A percentile compares a stretch with the other conserved stretches of the same genome.
phyloP scores from a whole-genome alignment of 805 yeast species.

The Maudiozyma saulgeensis region DNA sequence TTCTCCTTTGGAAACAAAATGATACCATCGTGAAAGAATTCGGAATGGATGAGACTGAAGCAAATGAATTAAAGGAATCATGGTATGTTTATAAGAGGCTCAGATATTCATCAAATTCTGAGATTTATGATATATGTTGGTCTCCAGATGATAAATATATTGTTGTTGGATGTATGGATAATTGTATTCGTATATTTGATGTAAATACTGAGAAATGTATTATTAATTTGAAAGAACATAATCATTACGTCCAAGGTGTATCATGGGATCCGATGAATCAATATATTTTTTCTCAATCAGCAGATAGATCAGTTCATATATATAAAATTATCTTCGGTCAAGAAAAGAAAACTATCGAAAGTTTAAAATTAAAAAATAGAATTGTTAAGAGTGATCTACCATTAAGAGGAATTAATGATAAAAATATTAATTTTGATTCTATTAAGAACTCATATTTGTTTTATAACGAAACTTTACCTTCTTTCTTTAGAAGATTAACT shows the following conservation, averaged over 20 bases:
- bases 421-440: slow-evolving; percentile 13
- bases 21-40: slow-evolving; percentile 40
- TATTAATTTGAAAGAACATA: slow-evolving; percentile 42
- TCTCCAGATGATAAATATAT: slow-evolving; percentile 72
- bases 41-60: slow-evolving; percentile 25
- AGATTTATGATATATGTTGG: slow-evolving; percentile 89
- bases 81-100: slow-evolving; percentile 49
- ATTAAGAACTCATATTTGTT: slow-evolving; percentile 42
- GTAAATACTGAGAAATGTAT: slow-evolving; percentile 6
- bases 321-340: slow-evolving; percentile 31
- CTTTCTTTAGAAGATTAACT: slow-evolving; percentile 77
- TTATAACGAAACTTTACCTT: slow-evolving; percentile 79
- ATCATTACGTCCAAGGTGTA: slow-evolving; percentile 91
- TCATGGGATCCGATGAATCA: slow-evolving; percentile 86
- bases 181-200: slow-evolving; percentile 55
- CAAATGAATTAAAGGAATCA: slow-evolving; percentile 48
- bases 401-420: slow-evolving; percentile 11
- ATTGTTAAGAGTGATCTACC: slow-evolving; percentile 53
- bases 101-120: slow-evolving; percentile 52
- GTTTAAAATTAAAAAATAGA: slow-evolving; percentile 29
- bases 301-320: slow-evolving; percentile 76
- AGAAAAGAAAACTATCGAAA: slow-evolving; percentile 2
- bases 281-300: slow-evolving; percentile 76
- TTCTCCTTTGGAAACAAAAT: slow-evolving; percentile 66
- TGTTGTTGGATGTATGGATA: slow-evolving; percentile 90